Conservation (phyloP, 2,329 filamentous ascomycete species). For the Alternaria solani region DNA sequence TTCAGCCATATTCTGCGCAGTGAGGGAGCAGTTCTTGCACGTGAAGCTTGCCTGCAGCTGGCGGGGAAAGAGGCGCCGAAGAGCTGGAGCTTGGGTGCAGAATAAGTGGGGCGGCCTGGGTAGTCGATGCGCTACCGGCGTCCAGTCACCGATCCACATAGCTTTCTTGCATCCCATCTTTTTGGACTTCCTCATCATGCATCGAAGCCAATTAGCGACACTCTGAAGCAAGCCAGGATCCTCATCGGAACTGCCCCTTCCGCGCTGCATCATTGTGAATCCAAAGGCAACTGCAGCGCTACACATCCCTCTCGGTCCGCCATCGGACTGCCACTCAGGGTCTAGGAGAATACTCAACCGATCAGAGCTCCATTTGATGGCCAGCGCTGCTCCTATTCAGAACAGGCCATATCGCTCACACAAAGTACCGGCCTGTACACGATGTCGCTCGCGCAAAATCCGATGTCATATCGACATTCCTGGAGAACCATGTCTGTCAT, state of each 20-base stretch:
- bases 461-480: slow-evolving; percentile 53
- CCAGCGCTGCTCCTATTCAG: slow-evolving; percentile 43
- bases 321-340: not conserved
- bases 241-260: not conserved
- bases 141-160: slow-evolving; percentile 9
- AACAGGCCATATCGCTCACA: slow-evolving; percentile 54
- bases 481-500: slow-evolving; percentile 51
- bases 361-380: slow-evolving; percentile 31
- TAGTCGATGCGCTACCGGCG: slow-evolving; percentile 6
- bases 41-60: slow-evolving; percentile 9
- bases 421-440: slow-evolving; percentile 53
- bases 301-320: not conserved
- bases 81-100: slow-evolving; percentile 1
- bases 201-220: not conserved
- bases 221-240: not conserved
- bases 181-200: slow-evolving; percentile 1
- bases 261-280: not conserved
- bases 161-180: slow-evolving; percentile 11
- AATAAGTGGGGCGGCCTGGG: slow-evolving; percentile 6
- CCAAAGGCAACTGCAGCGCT: not conserved
- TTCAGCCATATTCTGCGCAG: not conserved
- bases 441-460: slow-evolving; percentile 53
- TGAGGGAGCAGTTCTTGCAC: not conserved
- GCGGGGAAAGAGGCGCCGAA: slow-evolving; percentile 8
- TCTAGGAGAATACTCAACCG: not conserved